Conservation (phyloP, 257 asterid species). For the Nicotiana otophora region DNA sequence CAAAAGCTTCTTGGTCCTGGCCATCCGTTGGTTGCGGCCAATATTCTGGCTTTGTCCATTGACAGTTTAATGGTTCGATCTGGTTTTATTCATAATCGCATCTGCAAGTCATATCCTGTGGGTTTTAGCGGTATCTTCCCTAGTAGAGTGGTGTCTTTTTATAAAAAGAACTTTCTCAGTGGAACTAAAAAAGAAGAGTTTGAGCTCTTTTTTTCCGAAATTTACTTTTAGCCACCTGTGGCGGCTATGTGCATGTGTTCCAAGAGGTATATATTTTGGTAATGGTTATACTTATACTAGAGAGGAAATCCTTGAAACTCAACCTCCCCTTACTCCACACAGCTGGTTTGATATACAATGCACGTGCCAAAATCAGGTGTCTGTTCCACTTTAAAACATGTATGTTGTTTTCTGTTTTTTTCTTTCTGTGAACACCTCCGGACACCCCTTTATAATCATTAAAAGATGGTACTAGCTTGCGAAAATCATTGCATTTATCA, state of each 20-base stretch:
- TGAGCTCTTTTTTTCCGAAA: not conserved
- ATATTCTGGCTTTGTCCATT: not conserved
- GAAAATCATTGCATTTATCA: not conserved
- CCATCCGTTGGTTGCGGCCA: too few species aligned
- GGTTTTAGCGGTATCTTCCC: too few species aligned
- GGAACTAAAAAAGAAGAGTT: not conserved
- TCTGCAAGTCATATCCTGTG: not conserved
- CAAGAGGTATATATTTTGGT: not conserved
- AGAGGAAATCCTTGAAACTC: not conserved
- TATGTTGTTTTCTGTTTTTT: too few species aligned
- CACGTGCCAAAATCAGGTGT: too few species aligned
- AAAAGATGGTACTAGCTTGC: not conserved
- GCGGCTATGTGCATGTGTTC: not conserved
- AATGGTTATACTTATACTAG: too few species aligned
- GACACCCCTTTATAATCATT: too few species aligned
- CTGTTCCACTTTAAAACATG: too few species aligned
- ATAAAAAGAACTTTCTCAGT: not conserved
- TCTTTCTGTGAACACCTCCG: too few species aligned
- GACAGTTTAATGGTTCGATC: not conserved
- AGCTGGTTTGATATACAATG: too few species aligned
- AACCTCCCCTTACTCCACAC: not conserved
- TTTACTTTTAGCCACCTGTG: not conserved
- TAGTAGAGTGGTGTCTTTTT: not conserved
- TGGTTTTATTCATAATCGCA: not conserved
- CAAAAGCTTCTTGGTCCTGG: not conserved